Evolutionary conservation across 441 rosid species (phyloP).

Genomic region (Pelargonium citronellum): DNA sequence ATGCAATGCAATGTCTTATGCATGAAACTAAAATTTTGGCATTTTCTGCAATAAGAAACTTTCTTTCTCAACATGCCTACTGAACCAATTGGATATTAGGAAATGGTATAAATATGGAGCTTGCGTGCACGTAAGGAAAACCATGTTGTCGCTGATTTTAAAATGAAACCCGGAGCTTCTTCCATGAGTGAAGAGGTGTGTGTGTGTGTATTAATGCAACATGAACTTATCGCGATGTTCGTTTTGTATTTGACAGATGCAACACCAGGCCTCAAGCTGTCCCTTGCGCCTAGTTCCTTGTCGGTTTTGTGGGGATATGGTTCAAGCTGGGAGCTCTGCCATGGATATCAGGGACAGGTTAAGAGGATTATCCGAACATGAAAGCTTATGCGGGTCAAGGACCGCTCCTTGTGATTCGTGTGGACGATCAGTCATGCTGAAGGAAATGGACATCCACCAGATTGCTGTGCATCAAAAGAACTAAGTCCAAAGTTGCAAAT

Average conservation of each 20-base stretch:
- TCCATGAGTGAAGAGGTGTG: too few species aligned
- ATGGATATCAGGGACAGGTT: constrained; percentile 62
- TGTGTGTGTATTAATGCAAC: neutral
- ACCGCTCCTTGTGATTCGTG: constrained; percentile 89
- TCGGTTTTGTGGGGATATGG: constrained; percentile 91
- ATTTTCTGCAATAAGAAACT: too few species aligned
- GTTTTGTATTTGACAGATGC: constrained; percentile 40
- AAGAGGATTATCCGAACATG: constrained; percentile 84
- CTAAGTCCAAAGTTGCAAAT: constrained; percentile 19
- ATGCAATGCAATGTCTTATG: too few species aligned
- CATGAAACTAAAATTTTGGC: too few species aligned
- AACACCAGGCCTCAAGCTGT: constrained; percentile 70
- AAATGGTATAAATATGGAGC: too few species aligned
- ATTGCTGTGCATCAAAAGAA: constrained; percentile 75
- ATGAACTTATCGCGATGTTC: neutral
- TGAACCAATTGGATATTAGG: too few species aligned
- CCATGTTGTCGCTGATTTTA: too few species aligned
- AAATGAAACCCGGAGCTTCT: neutral
- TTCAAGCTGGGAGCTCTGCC: constrained; percentile 71
- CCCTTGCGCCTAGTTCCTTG: constrained; percentile 64
- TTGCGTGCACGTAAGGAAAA: too few species aligned
- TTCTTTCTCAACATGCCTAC: too few species aligned
- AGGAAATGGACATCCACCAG: constrained; percentile 94
- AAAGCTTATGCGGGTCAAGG: constrained; percentile 83
- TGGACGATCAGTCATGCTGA: constrained; percentile 87